Percentiles rank a stretch among this genome's conserved stretches.
Evolutionary conservation across 2,329 filamentous ascomycete species (phyloP).

Genomic region (Aspergillus bombycis): DNA sequence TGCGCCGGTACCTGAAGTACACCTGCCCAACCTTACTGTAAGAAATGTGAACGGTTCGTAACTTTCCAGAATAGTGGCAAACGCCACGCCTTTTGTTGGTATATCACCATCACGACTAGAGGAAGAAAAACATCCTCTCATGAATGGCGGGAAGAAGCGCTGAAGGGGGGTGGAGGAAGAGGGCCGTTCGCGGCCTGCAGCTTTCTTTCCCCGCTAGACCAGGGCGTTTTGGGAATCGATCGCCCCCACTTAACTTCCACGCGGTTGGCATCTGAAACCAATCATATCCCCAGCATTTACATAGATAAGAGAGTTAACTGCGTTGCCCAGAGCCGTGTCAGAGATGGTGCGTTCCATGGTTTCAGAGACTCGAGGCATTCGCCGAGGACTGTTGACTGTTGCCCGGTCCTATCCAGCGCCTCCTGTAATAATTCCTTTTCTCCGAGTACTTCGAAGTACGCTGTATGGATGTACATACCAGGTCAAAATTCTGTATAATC

Average conservation of each 20-base stretch:
- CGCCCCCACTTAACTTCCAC: neutral
- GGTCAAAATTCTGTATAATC: neutral
- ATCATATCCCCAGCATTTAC: neutral
- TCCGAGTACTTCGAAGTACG: neutral
- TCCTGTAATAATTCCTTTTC: neutral
- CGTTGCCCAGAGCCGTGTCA: neutral
- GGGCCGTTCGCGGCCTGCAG: conserved; percentile 1
- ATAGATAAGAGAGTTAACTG: conserved; percentile 2
- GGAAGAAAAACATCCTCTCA: neutral
- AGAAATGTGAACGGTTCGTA: neutral
- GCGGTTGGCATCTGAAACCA: neutral
- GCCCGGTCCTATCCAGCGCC: neutral
- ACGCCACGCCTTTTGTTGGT: neutral
- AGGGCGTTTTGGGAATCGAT: neutral
- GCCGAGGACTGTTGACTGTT: neutral
- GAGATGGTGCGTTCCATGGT: neutral
- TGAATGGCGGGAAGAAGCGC: neutral
- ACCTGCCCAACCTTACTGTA: neutral
- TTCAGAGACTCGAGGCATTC: neutral
- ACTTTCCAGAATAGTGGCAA: neutral
- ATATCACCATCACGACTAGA: neutral
- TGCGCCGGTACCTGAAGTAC: neutral
- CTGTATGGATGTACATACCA: neutral
- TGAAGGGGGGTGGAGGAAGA: neutral
- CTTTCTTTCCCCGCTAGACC: conserved; percentile 1